phyloP scores from a whole-genome alignment of 2,329 filamentous ascomycete species.

The Cryphonectria naterciae region DNA sequence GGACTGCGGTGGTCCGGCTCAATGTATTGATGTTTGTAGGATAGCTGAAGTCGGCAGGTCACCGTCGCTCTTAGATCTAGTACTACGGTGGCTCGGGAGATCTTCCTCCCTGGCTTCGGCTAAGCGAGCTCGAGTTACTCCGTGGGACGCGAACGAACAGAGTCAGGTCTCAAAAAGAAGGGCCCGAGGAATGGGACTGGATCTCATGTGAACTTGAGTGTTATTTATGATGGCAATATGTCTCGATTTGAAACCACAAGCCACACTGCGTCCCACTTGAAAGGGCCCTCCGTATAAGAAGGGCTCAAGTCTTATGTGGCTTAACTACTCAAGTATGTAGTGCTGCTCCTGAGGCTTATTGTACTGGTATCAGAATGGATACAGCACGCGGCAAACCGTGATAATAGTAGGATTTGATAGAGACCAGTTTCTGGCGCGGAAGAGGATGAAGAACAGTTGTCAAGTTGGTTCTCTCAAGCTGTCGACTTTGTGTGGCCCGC shows the following conservation, averaged over 20 bases:
- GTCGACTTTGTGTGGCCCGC: neutral
- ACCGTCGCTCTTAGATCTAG: constrained; percentile 5
- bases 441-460: no score
- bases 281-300: neutral
- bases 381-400: neutral
- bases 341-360: neutral
- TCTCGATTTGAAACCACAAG: constrained; percentile 9
- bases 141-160: constrained; percentile 3
- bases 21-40: neutral
- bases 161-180: neutral
- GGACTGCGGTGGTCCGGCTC: neutral
- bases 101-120: constrained; percentile 13
- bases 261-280: neutral
- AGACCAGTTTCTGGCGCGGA: neutral
- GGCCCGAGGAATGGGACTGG: neutral
- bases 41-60: constrained; percentile 9
- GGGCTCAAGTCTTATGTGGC: neutral
- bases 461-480: neutral
- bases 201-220: neutral
- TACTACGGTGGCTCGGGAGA: constrained; percentile 1
- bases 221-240: constrained; percentile 3
- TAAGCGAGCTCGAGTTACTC: constrained; percentile 14
- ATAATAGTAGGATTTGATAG: neutral
- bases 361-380: no score
- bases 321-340: neutral